Conservation (phyloP, 768 basidiomycete genomes). For the Sistotremastrum niveocremeum region DNA sequence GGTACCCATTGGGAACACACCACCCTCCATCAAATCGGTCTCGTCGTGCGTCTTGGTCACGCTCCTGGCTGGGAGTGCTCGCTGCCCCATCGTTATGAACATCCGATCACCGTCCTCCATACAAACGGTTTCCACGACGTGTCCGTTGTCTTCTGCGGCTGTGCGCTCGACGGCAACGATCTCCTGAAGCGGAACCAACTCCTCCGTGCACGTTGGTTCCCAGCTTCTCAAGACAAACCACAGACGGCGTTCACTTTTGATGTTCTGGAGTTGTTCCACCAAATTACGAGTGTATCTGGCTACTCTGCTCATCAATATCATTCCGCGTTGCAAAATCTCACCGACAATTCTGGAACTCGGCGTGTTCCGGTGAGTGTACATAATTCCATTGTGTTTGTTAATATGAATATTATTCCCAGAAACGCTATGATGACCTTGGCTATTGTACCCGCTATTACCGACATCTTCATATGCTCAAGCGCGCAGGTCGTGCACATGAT, state of each 20-base stretch:
- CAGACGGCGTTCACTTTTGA: conserved; percentile 6
- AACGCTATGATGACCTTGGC: conserved; percentile 1
- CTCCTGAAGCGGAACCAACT: conserved; percentile 6
- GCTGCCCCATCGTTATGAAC: conserved; percentile 2
- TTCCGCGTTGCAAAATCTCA: background rate
- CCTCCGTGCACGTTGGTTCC: conserved; percentile 8
- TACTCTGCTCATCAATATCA: conserved; percentile 8
- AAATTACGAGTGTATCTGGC: conserved; percentile 4
- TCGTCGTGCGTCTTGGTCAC: conserved; percentile 14
- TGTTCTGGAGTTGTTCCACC: conserved; percentile 4
- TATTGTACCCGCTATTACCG: background rate
- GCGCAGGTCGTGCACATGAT: conserved; percentile 1
- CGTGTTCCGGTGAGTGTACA: background rate
- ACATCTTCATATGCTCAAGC: conserved; percentile 1
- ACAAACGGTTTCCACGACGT: conserved; percentile 15
- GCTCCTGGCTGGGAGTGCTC: conserved; percentile 7
- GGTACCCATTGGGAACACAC: conserved; percentile 5
- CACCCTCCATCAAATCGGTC: conserved; percentile 8
- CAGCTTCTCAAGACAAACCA: conserved; percentile 2
- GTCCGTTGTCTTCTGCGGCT: conserved; percentile 13
- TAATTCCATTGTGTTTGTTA: background rate
- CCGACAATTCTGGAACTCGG: background rate
- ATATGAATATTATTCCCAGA: background rate
- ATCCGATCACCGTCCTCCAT: conserved; percentile 16
- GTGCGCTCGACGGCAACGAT: conserved; percentile 4